These are phyloP conservation scores for Fomitopsis pulvina DNA, from an alignment of 768 basidiomycete genomes.

Conservation along the genomic window DNA sequence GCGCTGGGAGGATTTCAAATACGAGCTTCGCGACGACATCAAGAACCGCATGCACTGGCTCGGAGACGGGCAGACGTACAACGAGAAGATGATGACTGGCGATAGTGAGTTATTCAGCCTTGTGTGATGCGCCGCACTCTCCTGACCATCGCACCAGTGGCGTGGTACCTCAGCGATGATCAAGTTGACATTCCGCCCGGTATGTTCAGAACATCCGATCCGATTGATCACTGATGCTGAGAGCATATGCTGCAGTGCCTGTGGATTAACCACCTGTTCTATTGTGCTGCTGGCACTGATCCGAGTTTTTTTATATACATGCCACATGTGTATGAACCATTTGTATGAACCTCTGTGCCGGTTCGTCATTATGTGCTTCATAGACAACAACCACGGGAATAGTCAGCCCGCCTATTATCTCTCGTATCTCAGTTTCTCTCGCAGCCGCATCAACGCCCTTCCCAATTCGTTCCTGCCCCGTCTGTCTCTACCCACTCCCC, in stretches of 20 bases:
- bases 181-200: constrained; percentile 40
- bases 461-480: constrained; percentile 60
- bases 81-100: constrained; percentile 36
- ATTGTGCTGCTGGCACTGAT: no score
- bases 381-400: no score
- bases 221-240: no score
- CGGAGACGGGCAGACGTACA: constrained; percentile 53
- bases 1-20: constrained; percentile 61
- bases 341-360: no score
- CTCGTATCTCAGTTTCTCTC: constrained; percentile 37
- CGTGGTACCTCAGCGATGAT: constrained; percentile 37
- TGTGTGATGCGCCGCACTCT: not conserved
- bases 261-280: no score
- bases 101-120: constrained; percentile 16
- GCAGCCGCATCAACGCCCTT: constrained; percentile 46
- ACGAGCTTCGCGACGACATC: constrained; percentile 36
- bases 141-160: constrained; percentile 24
- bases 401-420: no score
- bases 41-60: constrained; percentile 52
- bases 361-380: no score
- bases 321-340: no score
- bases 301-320: no score
- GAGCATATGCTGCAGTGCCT: no score
- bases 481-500: constrained; percentile 51
- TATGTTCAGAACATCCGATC: no score